A percentile compares a stretch with the other conserved stretches of the same genome.
These are phyloP conservation scores for Takashimella tepidaria DNA, from an alignment of 1,284 basidiomycete genomes.

Conservation along the genomic window DNA sequence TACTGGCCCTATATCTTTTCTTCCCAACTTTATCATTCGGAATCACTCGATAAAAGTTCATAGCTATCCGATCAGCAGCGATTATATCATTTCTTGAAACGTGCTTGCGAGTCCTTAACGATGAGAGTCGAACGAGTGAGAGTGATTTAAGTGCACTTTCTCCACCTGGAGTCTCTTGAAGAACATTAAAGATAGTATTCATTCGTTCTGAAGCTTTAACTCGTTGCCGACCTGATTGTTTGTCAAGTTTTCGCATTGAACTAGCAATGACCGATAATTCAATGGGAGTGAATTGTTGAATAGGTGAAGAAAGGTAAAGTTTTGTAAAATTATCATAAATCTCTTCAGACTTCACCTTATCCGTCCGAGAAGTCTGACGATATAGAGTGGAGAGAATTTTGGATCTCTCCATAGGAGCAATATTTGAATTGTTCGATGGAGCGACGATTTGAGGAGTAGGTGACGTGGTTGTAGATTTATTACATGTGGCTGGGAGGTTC, in stretches of 20 bases:
- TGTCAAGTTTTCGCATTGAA: slow-evolving; percentile 17
- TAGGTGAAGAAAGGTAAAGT: slow-evolving; percentile 24
- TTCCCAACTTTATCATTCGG: slow-evolving; percentile 3
- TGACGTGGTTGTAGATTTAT: background rate
- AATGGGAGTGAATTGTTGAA: slow-evolving; percentile 22
- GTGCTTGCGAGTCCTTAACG: slow-evolving; percentile 3
- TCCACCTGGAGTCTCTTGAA: slow-evolving; percentile 15
- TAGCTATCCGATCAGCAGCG: slow-evolving; percentile 15
- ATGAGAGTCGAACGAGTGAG: background rate
- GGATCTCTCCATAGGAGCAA: slow-evolving; percentile 9
- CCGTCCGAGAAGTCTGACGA: background rate
- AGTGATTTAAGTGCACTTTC: background rate
- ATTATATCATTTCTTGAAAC: slow-evolving; percentile 11
- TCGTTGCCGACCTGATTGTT: background rate
- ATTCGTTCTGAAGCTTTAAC: slow-evolving; percentile 16
- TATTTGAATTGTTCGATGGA: slow-evolving; percentile 4
- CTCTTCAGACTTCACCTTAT: slow-evolving; percentile 9
- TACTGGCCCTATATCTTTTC: slow-evolving; percentile 14
- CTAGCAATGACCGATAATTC: slow-evolving; percentile 23
- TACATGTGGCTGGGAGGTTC: background rate
- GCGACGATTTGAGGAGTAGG: background rate
- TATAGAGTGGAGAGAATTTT: slow-evolving; percentile 11
- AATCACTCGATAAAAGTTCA: slow-evolving; percentile 10
- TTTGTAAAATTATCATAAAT: slow-evolving; percentile 24
- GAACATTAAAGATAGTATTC: slow-evolving; percentile 18